These are phyloP conservation scores for Taphrina populina DNA, from an alignment of 1,139 yeast species.

Conservation along the genomic window DNA sequence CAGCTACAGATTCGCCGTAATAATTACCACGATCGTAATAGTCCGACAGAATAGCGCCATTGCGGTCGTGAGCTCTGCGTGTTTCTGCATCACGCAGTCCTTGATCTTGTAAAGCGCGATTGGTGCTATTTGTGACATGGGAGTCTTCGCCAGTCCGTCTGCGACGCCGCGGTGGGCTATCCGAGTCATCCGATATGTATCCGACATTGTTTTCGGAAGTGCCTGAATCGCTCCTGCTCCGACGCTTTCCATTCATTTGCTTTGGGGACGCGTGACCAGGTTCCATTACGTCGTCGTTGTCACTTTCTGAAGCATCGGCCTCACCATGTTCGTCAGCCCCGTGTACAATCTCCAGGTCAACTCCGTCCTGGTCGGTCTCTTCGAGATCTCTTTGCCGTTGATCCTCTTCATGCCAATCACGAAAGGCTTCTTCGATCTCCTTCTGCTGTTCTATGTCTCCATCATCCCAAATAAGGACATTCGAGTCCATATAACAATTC, in stretches of 20 bases:
- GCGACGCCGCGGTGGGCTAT: slow-evolving; percentile 22
- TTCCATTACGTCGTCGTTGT: slow-evolving; percentile 43
- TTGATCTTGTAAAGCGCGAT: slow-evolving; percentile 38
- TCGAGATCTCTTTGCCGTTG: slow-evolving; percentile 2
- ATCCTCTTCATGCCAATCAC: slow-evolving; percentile 28
- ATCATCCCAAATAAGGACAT: slow-evolving; percentile 82
- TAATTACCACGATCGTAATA: slow-evolving; percentile 85
- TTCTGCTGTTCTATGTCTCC: slow-evolving; percentile 66
- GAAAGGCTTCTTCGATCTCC: slow-evolving; percentile 38
- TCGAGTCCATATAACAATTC: slow-evolving; percentile 81
- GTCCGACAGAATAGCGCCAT: slow-evolving; percentile 59
- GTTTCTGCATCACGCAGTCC: slow-evolving; percentile 25
- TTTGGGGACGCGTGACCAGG: slow-evolving; percentile 40
- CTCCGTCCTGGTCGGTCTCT: slow-evolving; percentile 39
- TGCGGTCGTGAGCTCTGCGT: slow-evolving; percentile 44
- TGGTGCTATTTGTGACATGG: slow-evolving; percentile 38
- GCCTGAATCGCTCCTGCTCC: slow-evolving; percentile 2
- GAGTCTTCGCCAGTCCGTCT: slow-evolving; percentile 31
- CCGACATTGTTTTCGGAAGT: too few relatives aligned
- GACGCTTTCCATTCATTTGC: slow-evolving; percentile 4
- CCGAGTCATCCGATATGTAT: slow-evolving; percentile 13
- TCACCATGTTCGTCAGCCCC: slow-evolving; percentile 45
- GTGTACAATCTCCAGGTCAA: slow-evolving; percentile 44
- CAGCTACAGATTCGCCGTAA: slow-evolving; percentile 69
- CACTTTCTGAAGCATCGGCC: not conserved